phyloP scores from a whole-genome alignment of 2,329 filamentous ascomycete genomes.

The Pseudogymnoascus sp. region DNA sequence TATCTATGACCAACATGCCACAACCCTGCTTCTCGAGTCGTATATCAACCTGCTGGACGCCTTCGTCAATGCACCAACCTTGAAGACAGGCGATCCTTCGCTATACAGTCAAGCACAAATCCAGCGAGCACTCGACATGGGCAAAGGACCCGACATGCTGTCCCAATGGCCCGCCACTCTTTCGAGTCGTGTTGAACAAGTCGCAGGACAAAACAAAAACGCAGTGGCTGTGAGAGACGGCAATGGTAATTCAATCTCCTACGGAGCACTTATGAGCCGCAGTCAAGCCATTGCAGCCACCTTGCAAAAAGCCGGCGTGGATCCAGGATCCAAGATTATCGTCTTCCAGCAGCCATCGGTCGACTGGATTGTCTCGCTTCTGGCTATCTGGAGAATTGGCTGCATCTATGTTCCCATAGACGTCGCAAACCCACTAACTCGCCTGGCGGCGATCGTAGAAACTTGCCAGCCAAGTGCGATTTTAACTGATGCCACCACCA shows the following conservation, averaged over 20 bases:
- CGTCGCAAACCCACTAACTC: constrained; percentile 21
- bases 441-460: constrained; percentile 28
- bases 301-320: constrained; percentile 20
- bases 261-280: constrained; percentile 29
- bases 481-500: constrained; percentile 24
- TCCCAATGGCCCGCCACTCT: constrained; percentile 20
- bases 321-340: constrained; percentile 26
- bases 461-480: constrained; percentile 27
- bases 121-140: constrained; percentile 9
- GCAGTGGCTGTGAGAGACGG: constrained; percentile 15
- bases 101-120: constrained; percentile 13
- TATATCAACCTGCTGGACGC: constrained; percentile 32
- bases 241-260: constrained; percentile 27
- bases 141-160: constrained; percentile 12
- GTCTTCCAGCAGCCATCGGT: constrained; percentile 34
- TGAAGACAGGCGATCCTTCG: constrained; percentile 7
- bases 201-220: constrained; percentile 10
- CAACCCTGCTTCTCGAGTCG: constrained; percentile 2
- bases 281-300: constrained; percentile 30
- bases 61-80: constrained; percentile 24
- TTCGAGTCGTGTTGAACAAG: constrained; percentile 16
- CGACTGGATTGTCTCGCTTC: constrained; percentile 32
- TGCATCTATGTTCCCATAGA: constrained; percentile 38
- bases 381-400: constrained; percentile 36
- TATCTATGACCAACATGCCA: constrained; percentile 13